Percentiles rank a stretch among this genome's conserved stretches.
phyloP scores from a whole-genome alignment of 192 early-diverging fungal genomes.

The Linderina pennispora region DNA sequence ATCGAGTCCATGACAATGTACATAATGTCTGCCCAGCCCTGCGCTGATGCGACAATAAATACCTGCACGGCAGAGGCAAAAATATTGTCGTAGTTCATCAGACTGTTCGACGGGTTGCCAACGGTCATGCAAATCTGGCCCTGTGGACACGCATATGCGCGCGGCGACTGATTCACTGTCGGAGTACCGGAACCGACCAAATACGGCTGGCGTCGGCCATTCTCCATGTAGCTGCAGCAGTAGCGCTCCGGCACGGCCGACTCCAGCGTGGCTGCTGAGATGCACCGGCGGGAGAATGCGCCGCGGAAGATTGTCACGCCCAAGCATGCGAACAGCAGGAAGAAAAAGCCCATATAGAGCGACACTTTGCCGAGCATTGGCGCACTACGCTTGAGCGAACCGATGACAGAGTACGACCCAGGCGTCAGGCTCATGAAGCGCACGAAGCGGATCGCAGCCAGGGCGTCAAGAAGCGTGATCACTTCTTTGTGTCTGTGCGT shows the following conservation, averaged over 20 bases:
- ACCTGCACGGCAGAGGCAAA: slow-evolving; percentile 50
- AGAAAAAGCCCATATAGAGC: slow-evolving; percentile 57
- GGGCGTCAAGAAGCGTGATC: slow-evolving; percentile 47
- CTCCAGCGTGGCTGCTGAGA: slow-evolving; percentile 25
- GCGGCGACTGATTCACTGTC: slow-evolving; percentile 15
- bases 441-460: slow-evolving; percentile 47
- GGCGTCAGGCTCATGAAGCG: slow-evolving; percentile 51
- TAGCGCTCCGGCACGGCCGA: slow-evolving; percentile 16
- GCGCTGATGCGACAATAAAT: slow-evolving; percentile 51
- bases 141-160: slow-evolving; percentile 49
- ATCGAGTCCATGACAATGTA: slow-evolving; percentile 57
- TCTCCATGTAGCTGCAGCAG: slow-evolving; percentile 24
- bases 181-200: slow-evolving; percentile 2
- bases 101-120: slow-evolving; percentile 22
- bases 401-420: slow-evolving; percentile 50
- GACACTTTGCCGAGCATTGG: slow-evolving; percentile 51
- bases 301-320: slow-evolving; percentile 59
- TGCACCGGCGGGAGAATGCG: slow-evolving; percentile 49
- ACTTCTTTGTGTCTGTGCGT: slow-evolving; percentile 15
- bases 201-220: neutral
- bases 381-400: slow-evolving; percentile 52
- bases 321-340: slow-evolving; percentile 53
- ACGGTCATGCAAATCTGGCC: slow-evolving; percentile 31
- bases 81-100: slow-evolving; percentile 52
- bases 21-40: slow-evolving; percentile 58